These are phyloP conservation scores for Tulasnella sp. DNA, from an alignment of 768 basidiomycete species.

Conservation along the genomic window DNA sequence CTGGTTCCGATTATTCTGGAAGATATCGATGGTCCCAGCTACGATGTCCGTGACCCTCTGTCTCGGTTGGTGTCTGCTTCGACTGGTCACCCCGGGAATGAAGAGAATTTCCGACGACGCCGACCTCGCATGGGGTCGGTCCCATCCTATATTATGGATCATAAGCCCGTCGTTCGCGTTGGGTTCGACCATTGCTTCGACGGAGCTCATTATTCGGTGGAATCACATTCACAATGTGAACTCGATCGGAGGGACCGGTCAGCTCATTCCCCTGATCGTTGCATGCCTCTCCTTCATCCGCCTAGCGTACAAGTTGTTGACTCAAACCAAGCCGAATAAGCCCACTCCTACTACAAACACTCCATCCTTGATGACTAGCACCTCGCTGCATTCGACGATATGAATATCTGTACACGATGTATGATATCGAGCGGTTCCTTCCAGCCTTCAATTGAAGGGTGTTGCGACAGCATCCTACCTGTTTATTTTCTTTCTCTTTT, in stretches of 20 bases:
- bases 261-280: neutral
- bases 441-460: too few relatives aligned
- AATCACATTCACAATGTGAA: neutral
- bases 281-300: neutral
- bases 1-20: neutral
- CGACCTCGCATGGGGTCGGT: neutral
- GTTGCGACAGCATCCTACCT: too few relatives aligned
- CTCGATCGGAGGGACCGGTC: slow-evolving; percentile 17
- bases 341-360: too few relatives aligned
- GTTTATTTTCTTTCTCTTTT: too few relatives aligned
- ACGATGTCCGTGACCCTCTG: neutral
- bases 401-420: too few relatives aligned
- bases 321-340: too few relatives aligned
- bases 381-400: too few relatives aligned
- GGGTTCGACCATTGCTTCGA: neutral
- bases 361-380: too few relatives aligned
- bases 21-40: neutral
- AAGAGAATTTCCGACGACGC: neutral
- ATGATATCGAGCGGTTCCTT: too few relatives aligned
- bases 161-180: neutral
- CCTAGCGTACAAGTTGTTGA: neutral
- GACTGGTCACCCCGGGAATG: neutral
- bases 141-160: neutral
- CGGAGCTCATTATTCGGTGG: neutral
- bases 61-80: neutral